Evolutionary conservation across 169 alveolate genomes (phyloP), one percentile per base, ranked within the genome.

Genomic region (Amoebophrya sp.): DNA sequence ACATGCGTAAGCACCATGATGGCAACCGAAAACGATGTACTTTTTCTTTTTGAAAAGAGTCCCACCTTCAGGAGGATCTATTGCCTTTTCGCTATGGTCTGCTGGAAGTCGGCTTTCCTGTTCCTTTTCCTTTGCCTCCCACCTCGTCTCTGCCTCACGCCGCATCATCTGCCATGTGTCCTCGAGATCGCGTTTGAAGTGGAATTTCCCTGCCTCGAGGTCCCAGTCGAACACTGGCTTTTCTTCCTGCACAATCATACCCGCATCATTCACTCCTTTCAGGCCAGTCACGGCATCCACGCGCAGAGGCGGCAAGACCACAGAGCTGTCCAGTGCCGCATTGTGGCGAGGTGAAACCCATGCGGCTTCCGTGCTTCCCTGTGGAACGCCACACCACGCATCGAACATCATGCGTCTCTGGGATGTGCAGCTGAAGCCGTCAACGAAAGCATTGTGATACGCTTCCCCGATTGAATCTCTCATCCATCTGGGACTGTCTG

Each of bases 391-490:
- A 36, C 83, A 65, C 83, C 83, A 65, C 39, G 83, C 83, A 36
- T 65, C 83, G 83, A 65, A 65, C 83, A 65, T 65, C 83, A 65
- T 65, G 33, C 83, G 83, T 6, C 83, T 29, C n/a, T 65, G 83
- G 83, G 38, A 26, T 0, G 83, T 65, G 83, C 83, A 65, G 36
- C 39, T 26, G 26, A 65, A 65, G 33, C 83, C 83, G 83, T 65
- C 83, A 6, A 65, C 83, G 33, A 26, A 65, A 6, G 83, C 83
- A 18, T 65, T 65, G 83, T 65, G 83, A 36, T 65, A 65, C 83
- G 36, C 83, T 18, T 65, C 83, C 36, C 83, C 83, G 83, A 65
- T 65, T 6, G 83, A 29, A 36, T 65, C 83, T 10, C 83, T 29
- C 83, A 65, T 65, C 83, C 83, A 65, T 0, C 83, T 36, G n/a